These are phyloP conservation scores for Ailanthus altissimus DNA, from an alignment of 345 rosid species.

Conservation along the genomic window DNA sequence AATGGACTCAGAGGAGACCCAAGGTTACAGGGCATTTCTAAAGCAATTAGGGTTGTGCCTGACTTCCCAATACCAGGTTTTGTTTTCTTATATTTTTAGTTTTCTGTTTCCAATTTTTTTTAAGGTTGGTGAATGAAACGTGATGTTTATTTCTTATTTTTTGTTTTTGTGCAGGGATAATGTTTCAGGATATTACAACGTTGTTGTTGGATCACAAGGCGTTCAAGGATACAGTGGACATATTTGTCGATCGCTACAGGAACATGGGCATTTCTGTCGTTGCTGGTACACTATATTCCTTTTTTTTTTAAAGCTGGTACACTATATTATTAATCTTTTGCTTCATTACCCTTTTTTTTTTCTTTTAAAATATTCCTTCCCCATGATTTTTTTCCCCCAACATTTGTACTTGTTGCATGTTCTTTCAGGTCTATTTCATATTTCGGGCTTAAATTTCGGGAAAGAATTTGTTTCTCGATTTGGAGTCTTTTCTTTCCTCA, in stretches of 20 bases:
- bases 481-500: neutral
- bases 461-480: neutral
- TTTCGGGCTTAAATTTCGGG: neutral
- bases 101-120: neutral
- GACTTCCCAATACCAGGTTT: constrained; percentile 75
- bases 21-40: constrained; percentile 59
- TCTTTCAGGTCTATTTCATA: neutral
- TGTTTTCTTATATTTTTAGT: neutral
- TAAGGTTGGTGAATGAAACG: neutral
- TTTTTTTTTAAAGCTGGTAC: too few species aligned
- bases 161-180: constrained; percentile 56
- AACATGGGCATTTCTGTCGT: constrained; percentile 86
- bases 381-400: neutral
- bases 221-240: constrained; percentile 83
- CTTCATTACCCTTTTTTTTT: neutral
- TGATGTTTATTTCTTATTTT: neutral
- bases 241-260: constrained; percentile 91
- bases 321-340: neutral
- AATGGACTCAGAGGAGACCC: constrained; percentile 80
- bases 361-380: neutral
- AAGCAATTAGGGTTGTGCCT: constrained; percentile 72
- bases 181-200: constrained; percentile 97
- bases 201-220: constrained; percentile 85
- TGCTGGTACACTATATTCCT: too few species aligned
- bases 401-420: neutral